Evolutionary conservation across 495 filamentous ascomycete species (phyloP), one percentile per base, ranked within the genome.

Genomic region (Lophiotrema nucula): DNA sequence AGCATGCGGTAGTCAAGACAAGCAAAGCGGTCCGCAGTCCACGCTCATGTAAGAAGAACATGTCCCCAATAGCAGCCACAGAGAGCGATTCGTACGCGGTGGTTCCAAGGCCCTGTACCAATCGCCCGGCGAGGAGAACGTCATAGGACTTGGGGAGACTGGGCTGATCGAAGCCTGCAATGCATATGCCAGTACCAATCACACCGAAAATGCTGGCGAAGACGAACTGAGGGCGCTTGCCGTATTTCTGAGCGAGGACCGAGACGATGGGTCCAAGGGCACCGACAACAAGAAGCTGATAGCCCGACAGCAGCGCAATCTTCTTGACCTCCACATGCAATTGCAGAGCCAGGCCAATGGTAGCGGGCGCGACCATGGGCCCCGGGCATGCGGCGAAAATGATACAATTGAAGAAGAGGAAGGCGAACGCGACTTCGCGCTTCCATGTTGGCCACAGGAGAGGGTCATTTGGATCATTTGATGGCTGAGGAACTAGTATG

Each of bases 341-440:
- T 53, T 59, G 47, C 16, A 47, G 24, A 11, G 56, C 56, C 3
- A 59, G 28, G 4, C 45, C 56, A 8, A 59, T 48, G 38, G 56
- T 59, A 15, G 47, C 56, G 11, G 56, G 56, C 12, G 56, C 56
- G n/a, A 59, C 50, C 56, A 59, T 53, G 16, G 56, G 56, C 3
- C 56, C 56, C 0, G 56, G 56, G 28, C 47, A 51, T 1, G 56
- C 56, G 26, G 56, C 56, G 38, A 59, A 59, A 41, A 59, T 33
- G 26, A 59, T 59, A 31, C 56, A 59, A 19, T 59, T 59, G 48
- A 59, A 59, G 56, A 59, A 59, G 16, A 59, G 35, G 56, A 59
- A 53, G 1, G 56, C 56, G 39, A 59, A 59, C 19, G 48, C 38
- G 4, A 39, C 38, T 39, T 59, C 56, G 4, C 48, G 38, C 47